These are phyloP conservation scores for Cupressus sempervirens DNA, from an alignment of 75 land plant species.

Conservation along the genomic window DNA sequence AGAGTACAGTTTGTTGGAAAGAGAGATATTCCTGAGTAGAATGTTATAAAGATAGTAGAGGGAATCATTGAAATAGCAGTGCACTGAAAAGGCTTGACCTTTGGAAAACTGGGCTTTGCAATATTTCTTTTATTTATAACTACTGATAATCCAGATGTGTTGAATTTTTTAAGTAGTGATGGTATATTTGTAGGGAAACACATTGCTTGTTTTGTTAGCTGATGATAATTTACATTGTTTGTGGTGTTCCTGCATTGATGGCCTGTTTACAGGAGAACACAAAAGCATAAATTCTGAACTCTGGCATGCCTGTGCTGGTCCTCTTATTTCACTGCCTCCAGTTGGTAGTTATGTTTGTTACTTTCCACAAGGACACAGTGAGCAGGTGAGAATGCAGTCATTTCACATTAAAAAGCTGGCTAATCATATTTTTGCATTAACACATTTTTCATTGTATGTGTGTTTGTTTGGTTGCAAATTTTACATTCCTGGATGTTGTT, in stretches of 20 bases:
- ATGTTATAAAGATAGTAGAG: not conserved
- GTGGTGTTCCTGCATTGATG: not conserved
- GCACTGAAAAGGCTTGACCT: not conserved
- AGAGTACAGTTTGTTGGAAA: not conserved
- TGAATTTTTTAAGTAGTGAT: too few relatives aligned
- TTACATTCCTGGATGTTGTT: not conserved
- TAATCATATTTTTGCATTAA: not conserved
- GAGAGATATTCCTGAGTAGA: not conserved
- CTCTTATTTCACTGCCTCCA: conserved; percentile 84
- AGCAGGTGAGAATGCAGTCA: conserved; percentile 58
- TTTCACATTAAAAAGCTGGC: not conserved
- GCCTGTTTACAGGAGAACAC: conserved; percentile 37
- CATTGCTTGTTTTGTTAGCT: not conserved
- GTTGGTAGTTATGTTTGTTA: conserved; percentile 89
- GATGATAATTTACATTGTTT: conserved; percentile 10
- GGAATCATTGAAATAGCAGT: not conserved
- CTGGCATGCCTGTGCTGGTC: conserved; percentile 99
- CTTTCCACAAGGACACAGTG: conserved; percentile 98
- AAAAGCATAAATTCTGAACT: conserved; percentile 86
- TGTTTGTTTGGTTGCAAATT: not conserved
- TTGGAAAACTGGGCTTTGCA: not conserved
- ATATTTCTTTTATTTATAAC: not conserved
- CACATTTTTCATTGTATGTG: not conserved
- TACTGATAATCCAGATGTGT: conserved; percentile 1
- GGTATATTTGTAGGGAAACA: too few relatives aligned